Evolutionary conservation across 2,329 filamentous ascomycete species (phyloP).

Genomic region (Cladosporium velox): DNA sequence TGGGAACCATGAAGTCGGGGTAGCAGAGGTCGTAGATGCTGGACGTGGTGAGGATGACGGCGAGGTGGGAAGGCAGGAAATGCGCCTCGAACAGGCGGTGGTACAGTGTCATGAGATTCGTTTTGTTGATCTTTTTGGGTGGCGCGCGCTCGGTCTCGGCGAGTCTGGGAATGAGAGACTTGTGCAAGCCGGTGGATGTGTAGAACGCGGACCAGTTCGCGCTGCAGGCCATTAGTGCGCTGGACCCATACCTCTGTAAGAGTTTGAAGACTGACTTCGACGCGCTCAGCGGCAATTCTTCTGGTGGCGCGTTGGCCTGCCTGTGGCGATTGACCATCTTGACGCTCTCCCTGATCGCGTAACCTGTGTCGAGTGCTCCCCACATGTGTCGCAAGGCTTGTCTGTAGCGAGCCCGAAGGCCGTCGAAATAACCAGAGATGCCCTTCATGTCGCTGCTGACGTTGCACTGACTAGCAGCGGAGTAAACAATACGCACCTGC

Average conservation of each 20-base stretch:
- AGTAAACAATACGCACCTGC: constrained; percentile 63
- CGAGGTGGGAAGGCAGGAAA: constrained; percentile 69
- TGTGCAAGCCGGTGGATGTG: constrained; percentile 34
- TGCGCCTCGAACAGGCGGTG: constrained; percentile 74
- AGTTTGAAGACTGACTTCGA: constrained; percentile 31
- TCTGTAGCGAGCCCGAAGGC: constrained; percentile 67
- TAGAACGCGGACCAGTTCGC: constrained; percentile 36
- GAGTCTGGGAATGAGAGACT: constrained; percentile 29
- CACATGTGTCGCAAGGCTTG: constrained; percentile 76
- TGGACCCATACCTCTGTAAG: constrained; percentile 11
- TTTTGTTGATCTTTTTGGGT: constrained; percentile 39
- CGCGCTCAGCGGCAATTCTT: constrained; percentile 29
- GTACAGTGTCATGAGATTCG: constrained; percentile 59
- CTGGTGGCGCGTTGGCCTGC: constrained; percentile 18
- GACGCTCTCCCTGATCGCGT: constrained; percentile 51
- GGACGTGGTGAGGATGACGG: constrained; percentile 64
- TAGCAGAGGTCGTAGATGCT: constrained; percentile 61
- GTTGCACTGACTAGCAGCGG: constrained; percentile 72
- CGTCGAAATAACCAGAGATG: constrained; percentile 56
- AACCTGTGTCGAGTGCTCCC: constrained; percentile 71
- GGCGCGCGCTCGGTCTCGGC: constrained; percentile 24
- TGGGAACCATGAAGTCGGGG: constrained; percentile 53
- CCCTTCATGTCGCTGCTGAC: constrained; percentile 63
- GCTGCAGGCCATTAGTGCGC: constrained; percentile 26
- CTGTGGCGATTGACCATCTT: constrained; percentile 33